Conservation (phyloP, 2,329 filamentous ascomycete genomes). For the Geoglossum cookeanum region DNA sequence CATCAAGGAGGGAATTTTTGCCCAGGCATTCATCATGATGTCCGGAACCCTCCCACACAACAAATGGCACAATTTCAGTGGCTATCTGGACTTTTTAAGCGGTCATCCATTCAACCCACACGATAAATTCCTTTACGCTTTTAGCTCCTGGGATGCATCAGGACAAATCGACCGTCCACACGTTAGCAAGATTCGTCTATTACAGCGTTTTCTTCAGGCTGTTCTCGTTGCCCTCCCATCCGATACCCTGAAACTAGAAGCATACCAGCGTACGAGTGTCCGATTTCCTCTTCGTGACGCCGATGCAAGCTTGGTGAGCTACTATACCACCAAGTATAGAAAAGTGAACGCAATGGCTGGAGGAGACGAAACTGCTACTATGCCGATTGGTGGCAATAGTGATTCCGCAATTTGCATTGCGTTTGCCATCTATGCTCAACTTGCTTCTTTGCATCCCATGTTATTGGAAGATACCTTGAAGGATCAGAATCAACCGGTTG, state of each 20-base stretch:
- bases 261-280: background rate
- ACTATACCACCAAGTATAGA: background rate
- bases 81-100: background rate
- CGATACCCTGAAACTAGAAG: background rate
- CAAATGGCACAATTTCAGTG: background rate
- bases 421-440: background rate
- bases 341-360: background rate
- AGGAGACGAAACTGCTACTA: background rate
- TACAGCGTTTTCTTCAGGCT: background rate
- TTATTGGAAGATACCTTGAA: background rate
- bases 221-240: background rate
- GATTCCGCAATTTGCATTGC: background rate
- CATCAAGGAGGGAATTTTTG: background rate
- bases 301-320: background rate
- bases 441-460: background rate
- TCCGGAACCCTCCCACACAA: background rate
- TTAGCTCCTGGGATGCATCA: background rate
- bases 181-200: background rate
- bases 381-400: too few species aligned
- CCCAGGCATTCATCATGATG: background rate
- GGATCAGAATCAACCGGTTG: too few species aligned
- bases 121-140: background rate
- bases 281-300: background rate
- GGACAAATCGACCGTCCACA: background rate
- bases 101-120: background rate